These are phyloP conservation scores for Brettanomyces custersianus DNA, from an alignment of 805 yeast genomes.

Conservation along the genomic window DNA sequence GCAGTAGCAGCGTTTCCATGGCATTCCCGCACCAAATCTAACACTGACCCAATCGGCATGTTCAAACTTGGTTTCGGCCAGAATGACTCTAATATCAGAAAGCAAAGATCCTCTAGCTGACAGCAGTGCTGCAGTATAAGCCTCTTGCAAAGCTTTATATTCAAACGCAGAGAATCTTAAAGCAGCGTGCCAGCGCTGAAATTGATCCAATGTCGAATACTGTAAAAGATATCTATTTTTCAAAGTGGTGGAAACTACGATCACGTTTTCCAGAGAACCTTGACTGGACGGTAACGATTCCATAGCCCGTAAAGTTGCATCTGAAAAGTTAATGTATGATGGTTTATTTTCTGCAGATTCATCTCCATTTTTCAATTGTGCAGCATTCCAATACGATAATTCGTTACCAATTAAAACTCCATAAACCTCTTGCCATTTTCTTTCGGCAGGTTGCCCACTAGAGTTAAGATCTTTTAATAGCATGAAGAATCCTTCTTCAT, in stretches of 20 bases:
- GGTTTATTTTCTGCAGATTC: conserved; percentile 39
- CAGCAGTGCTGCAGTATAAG: conserved; percentile 89
- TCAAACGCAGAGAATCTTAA: conserved; percentile 76
- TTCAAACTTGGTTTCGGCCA: conserved; percentile 75
- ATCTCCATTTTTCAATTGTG: conserved; percentile 41
- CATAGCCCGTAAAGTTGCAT: conserved; percentile 74
- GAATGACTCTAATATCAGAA: conserved; percentile 76
- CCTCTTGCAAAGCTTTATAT: conserved; percentile 79
- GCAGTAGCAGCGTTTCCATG: conserved; percentile 92
- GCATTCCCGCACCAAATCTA: conserved; percentile 95
- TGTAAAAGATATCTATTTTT: conserved; percentile 83
- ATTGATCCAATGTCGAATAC: conserved; percentile 54
- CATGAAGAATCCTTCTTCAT: conserved; percentile 70
- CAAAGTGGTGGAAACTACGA: conserved; percentile 86
- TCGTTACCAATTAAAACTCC: conserved; percentile 89
- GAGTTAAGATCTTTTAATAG: conserved; percentile 63
- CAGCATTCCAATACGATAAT: conserved; percentile 87
- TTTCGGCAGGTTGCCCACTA: conserved; percentile 78
- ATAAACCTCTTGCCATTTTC: conserved; percentile 88
- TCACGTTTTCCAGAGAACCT: conserved; percentile 64
- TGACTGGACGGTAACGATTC: conserved; percentile 52
- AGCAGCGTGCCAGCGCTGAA: conserved; percentile 74
- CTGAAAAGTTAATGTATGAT: conserved; percentile 82
- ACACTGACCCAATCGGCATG: conserved; percentile 95
- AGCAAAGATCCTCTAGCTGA: conserved; percentile 85